These are phyloP conservation scores for Cenchrus americanus DNA, from an alignment of 176 grass and related monocot species.

Conservation along the genomic window DNA sequence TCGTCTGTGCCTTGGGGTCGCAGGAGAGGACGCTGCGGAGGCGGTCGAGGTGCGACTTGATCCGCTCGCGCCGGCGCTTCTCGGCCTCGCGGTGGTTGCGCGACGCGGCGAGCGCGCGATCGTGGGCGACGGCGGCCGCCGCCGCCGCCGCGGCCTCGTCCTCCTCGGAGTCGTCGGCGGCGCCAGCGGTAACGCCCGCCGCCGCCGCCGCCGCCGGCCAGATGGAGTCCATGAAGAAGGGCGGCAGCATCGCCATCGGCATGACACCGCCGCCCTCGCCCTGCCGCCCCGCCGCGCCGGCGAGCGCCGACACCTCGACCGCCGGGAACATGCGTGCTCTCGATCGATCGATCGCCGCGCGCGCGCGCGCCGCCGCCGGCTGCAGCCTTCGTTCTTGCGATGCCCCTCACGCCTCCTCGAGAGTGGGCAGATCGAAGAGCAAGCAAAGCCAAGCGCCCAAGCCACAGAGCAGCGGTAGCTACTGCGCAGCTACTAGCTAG, in stretches of 20 bases:
- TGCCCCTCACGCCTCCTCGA: neutral
- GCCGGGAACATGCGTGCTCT: constrained; percentile 41
- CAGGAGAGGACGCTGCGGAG: constrained; percentile 86
- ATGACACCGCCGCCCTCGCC: constrained; percentile 8
- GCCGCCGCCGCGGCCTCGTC: constrained; percentile 37
- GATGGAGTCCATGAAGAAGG: constrained; percentile 59
- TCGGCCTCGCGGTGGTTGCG: constrained; percentile 96
- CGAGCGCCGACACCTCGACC: constrained; percentile 26
- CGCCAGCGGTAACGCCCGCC: neutral
- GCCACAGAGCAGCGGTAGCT: neutral
- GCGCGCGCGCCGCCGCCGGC: neutral
- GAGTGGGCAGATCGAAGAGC: neutral
- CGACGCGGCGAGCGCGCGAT: constrained; percentile 74
- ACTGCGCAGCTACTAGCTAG: neutral
- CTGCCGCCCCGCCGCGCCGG: constrained; percentile 28
- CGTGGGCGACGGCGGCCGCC: constrained; percentile 25
- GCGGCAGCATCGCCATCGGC: constrained; percentile 51
- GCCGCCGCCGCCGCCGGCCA: neutral
- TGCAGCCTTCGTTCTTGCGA: neutral
- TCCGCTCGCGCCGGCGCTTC: constrained; percentile 90
- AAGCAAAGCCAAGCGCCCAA: neutral
- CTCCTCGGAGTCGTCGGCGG: constrained; percentile 27
- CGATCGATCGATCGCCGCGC: neutral
- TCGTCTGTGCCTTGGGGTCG: constrained; percentile 74
- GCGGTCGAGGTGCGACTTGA: constrained; percentile 96